Conservation (phyloP, 2,329 filamentous ascomycete species). For the Remersonia thermophila region DNA sequence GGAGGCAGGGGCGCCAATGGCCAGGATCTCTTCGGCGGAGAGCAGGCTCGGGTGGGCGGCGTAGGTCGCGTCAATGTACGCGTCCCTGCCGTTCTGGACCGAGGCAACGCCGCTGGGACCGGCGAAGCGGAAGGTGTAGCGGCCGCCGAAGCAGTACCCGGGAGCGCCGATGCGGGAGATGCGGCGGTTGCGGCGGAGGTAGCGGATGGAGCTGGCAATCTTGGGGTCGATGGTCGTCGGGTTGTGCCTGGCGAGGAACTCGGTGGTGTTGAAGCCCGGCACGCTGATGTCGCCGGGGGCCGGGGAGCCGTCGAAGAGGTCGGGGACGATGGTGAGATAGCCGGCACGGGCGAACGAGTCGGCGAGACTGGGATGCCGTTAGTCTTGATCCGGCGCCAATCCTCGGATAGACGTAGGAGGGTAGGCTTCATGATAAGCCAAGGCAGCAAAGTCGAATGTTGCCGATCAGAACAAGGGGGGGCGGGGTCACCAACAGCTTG, state of each 20-base stretch:
- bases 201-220: constrained; percentile 32
- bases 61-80: constrained; percentile 45
- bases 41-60: constrained; percentile 54
- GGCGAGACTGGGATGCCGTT: constrained; percentile 29
- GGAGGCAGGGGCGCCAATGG: constrained; percentile 42
- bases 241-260: constrained; percentile 29
- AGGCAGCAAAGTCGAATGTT: too few relatives aligned
- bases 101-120: constrained; percentile 9
- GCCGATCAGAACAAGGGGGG: too few relatives aligned
- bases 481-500: constrained; percentile 16
- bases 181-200: constrained; percentile 36
- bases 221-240: constrained; percentile 32
- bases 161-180: constrained; percentile 41
- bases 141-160: constrained; percentile 56
- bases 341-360: constrained; percentile 56
- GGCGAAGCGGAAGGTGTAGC: constrained; percentile 42
- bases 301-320: constrained; percentile 50
- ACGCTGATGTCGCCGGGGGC: constrained; percentile 28
- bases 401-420: too few relatives aligned
- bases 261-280: constrained; percentile 29
- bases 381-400: too few relatives aligned
- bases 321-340: constrained; percentile 53
- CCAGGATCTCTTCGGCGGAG: constrained; percentile 44
- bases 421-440: too few relatives aligned
- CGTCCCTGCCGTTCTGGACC: constrained; percentile 27